These are phyloP conservation scores for Antarctomyces pellizariae DNA, from an alignment of 495 filamentous ascomycete genomes.

Conservation along the genomic window DNA sequence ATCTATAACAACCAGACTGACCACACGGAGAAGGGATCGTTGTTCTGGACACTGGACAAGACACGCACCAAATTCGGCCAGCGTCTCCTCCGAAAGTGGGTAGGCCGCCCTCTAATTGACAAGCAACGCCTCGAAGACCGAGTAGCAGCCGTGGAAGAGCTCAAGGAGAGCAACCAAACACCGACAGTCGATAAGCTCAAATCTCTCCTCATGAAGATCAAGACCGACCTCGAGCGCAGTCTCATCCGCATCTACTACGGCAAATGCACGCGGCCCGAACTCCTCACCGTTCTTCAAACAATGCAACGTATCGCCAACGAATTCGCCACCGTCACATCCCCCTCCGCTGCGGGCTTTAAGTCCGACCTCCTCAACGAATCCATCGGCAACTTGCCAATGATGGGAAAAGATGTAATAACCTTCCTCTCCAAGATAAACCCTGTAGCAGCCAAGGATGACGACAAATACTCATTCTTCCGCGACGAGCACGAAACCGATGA, in stretches of 20 bases:
- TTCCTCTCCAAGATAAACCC: slow-evolving; percentile 73
- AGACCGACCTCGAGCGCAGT: slow-evolving; percentile 70
- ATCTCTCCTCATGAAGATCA: slow-evolving; percentile 42
- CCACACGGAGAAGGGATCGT: slow-evolving; percentile 59
- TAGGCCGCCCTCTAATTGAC: slow-evolving; percentile 75
- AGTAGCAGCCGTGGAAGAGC: slow-evolving; percentile 73
- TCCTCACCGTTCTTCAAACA: slow-evolving; percentile 64
- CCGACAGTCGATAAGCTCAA: slow-evolving; percentile 48
- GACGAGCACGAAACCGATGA: slow-evolving; percentile 67
- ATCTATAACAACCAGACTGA: slow-evolving; percentile 94
- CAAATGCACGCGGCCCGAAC: slow-evolving; percentile 77
- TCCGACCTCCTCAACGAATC: slow-evolving; percentile 49
- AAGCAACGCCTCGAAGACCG: slow-evolving; percentile 54
- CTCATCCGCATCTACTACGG: slow-evolving; percentile 93
- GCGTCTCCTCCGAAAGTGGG: slow-evolving; percentile 78
- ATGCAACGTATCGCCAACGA: slow-evolving; percentile 58
- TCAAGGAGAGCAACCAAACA: slow-evolving; percentile 42
- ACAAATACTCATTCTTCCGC: slow-evolving; percentile 86
- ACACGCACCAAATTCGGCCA: slow-evolving; percentile 81
- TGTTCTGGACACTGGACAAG: slow-evolving; percentile 90
- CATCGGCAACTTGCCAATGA: slow-evolving; percentile 52
- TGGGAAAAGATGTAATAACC: slow-evolving; percentile 38
- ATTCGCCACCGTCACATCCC: slow-evolving; percentile 38
- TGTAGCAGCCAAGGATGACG: slow-evolving; percentile 60
- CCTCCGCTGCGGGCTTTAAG: slow-evolving; percentile 47